A percentile compares a stretch with the other conserved stretches of the same genome.
phyloP scores from a whole-genome alignment of 257 asterid species.

The Scutellaria minor region DNA sequence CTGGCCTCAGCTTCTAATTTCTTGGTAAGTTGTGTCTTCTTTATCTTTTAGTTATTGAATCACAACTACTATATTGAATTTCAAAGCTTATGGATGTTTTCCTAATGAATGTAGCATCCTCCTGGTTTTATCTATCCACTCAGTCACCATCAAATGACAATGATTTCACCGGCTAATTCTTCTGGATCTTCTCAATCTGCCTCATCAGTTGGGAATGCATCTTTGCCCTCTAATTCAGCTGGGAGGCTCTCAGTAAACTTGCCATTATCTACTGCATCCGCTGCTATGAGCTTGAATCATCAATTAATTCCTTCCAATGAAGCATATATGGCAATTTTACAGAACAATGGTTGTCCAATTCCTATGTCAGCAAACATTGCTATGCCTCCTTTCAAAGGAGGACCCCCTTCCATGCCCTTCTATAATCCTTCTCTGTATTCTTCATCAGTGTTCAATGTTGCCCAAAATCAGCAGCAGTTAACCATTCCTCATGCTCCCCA shows the following conservation, averaged over 20 bases:
- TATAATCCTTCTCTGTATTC: conserved; percentile 48
- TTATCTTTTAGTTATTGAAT: conserved; percentile 18
- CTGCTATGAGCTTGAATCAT: conserved; percentile 41
- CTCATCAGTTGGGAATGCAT: conserved; percentile 33
- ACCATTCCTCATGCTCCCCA: conserved; percentile 34
- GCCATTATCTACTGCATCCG: conserved; percentile 41
- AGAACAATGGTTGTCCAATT: conserved; percentile 42
- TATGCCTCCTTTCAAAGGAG: conserved; percentile 41
- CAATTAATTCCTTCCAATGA: conserved; percentile 43
- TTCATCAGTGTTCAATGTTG: conserved; percentile 35
- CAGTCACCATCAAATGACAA: conserved; percentile 43
- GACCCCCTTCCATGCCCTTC: conserved; percentile 41
- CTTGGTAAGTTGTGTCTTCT: conserved; percentile 41
- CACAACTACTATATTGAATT: background rate
- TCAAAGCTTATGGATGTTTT: conserved; percentile 20
- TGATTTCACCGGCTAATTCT: conserved; percentile 37
- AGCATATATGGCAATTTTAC: conserved; percentile 50
- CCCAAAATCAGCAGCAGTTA: conserved; percentile 45
- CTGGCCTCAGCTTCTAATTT: conserved; percentile 45
- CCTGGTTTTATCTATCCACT: conserved; percentile 45
- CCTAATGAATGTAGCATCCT: conserved; percentile 42
- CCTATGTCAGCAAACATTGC: conserved; percentile 46
- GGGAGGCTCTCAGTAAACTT: conserved; percentile 37
- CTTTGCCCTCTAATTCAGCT: conserved; percentile 41
- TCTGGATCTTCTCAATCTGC: conserved; percentile 46